Conservation (phyloP, 345 rosid species). For the Mallotus nudiflorus region DNA sequence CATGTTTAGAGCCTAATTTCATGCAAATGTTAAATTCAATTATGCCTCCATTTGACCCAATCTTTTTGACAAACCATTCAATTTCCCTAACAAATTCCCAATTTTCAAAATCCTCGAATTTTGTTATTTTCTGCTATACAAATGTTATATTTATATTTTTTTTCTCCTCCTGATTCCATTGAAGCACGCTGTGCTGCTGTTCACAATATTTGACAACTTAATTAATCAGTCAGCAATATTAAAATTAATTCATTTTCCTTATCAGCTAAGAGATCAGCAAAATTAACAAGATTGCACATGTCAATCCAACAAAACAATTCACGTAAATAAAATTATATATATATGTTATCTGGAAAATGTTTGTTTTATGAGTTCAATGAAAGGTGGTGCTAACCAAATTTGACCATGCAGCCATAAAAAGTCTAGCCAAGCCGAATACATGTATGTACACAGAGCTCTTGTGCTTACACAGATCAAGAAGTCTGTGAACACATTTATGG, state of each 20-base stretch:
- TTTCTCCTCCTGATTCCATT: neutral
- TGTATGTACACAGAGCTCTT: neutral
- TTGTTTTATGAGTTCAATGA: neutral
- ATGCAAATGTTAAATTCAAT: neutral
- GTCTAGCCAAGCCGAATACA: neutral
- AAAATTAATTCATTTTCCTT: neutral
- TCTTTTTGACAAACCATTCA: too few species aligned
- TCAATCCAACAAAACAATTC: neutral
- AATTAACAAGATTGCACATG: neutral
- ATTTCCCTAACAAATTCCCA: too few species aligned
- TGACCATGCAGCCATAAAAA: constrained; percentile 9
- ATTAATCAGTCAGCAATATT: neutral
- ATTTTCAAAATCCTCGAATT: too few species aligned
- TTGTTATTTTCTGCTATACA: too few species aligned
- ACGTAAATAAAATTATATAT: too few species aligned
- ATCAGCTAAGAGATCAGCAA: neutral
- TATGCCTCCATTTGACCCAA: neutral
- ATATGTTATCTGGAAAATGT: neutral
- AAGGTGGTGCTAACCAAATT: constrained; percentile 4
- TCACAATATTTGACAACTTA: constrained; percentile 4
- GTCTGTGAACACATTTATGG: neutral
- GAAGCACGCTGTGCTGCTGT: neutral
- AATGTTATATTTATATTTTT: too few species aligned
- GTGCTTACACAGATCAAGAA: neutral
- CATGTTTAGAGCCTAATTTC: neutral